These are phyloP conservation scores for Zygnema cylindricum DNA, from an alignment of 139 green algal species.

Conservation along the genomic window DNA sequence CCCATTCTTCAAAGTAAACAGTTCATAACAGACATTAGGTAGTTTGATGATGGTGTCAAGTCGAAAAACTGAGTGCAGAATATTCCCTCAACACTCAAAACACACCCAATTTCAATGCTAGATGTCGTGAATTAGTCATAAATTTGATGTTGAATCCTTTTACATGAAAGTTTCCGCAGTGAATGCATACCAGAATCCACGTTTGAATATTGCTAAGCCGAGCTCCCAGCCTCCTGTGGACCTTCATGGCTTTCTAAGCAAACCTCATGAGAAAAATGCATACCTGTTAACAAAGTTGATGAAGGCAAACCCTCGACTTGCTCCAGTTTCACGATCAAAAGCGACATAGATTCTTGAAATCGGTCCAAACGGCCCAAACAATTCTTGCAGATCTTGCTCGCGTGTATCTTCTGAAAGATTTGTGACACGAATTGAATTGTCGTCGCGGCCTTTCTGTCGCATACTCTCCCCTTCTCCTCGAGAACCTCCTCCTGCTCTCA, in stretches of 20 bases:
- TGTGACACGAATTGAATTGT: slow-evolving; percentile 95
- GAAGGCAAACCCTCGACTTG: slow-evolving; percentile 95
- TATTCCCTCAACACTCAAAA: no score
- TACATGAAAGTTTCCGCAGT: neutral
- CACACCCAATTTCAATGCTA: no score
- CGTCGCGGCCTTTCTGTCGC: slow-evolving; percentile 80
- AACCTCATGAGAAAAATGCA: neutral
- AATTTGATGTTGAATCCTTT: no score
- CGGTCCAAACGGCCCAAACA: slow-evolving; percentile 94
- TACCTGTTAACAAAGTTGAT: slow-evolving; percentile 90
- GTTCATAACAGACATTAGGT: no score
- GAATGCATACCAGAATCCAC: no score
- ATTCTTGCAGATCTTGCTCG: slow-evolving; percentile 90
- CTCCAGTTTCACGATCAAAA: slow-evolving; percentile 90
- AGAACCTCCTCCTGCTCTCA: slow-evolving; percentile 66
- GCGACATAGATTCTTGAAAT: slow-evolving; percentile 94
- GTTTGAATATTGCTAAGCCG: no score
- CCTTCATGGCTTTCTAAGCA: neutral
- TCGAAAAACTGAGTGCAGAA: no score
- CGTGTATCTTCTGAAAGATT: slow-evolving; percentile 96
- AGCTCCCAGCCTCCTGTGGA: no score
- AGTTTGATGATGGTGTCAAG: no score
- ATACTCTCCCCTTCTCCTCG: slow-evolving; percentile 19
- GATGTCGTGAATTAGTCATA: no score
- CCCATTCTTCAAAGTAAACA: no score